Conservation (phyloP, 805 yeast genomes). For the Saccharomycopsis capsularis region DNA sequence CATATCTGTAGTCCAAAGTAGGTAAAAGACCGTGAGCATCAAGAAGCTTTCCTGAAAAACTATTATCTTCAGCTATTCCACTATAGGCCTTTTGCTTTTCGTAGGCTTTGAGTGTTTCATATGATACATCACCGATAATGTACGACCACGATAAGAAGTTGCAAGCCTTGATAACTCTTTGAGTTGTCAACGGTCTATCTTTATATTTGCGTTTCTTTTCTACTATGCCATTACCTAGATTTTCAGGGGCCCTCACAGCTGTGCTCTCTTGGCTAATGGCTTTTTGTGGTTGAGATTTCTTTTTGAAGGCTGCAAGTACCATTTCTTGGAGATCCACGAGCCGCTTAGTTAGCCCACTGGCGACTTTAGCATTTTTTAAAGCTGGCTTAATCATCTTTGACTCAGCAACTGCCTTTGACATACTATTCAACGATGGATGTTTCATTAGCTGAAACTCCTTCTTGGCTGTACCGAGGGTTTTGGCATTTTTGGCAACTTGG, state of each 20-base stretch:
- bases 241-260: too few relatives aligned
- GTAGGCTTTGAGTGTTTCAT: slow-evolving; percentile 8
- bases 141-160: slow-evolving; percentile 11
- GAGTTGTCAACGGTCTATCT: background rate
- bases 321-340: slow-evolving; percentile 6
- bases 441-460: too few relatives aligned
- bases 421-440: too few relatives aligned
- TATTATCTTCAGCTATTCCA: background rate
- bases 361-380: slow-evolving; percentile 1
- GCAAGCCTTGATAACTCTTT: slow-evolving; percentile 1
- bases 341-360: slow-evolving; percentile 5
- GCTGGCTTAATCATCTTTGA: slow-evolving; percentile 5
- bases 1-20: background rate
- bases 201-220: background rate
- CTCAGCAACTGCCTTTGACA: too few relatives aligned
- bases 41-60: background rate
- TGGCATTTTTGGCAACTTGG: too few relatives aligned
- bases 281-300: background rate
- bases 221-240: background rate
- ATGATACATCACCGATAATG: slow-evolving; percentile 8
- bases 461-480: too few relatives aligned
- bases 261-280: background rate
- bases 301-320: background rate
- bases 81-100: background rate
- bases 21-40: background rate